Base-by-base conservation (phyloP, 2,329 filamentous ascomycete genomes). In the Bipolaris bicolor region DNA sequence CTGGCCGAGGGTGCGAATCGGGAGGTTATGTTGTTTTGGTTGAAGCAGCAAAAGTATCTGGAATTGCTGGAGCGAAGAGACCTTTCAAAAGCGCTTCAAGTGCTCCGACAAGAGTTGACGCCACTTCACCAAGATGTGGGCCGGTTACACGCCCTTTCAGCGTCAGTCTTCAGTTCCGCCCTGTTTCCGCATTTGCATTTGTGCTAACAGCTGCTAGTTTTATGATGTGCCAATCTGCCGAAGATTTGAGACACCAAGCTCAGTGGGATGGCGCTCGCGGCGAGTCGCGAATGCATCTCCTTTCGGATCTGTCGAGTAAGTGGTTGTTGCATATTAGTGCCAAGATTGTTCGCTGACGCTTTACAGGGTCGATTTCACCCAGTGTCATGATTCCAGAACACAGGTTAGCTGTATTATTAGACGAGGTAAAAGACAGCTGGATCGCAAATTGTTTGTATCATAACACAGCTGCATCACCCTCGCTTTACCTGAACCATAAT, bases 381-480 rank as follows among this genome's bases (percentile, higher is more conserved):
- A 95, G 92, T 3, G 91, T 97, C 43, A 98, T 99, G 93, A 90
- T 99, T 52, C 95, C 95, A 1, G 91, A 97, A 71, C 91, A 95
- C 74, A 88, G 95, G 6, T 82, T 99, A 43, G 91, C 92, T 1
- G 84, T 88, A 33, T 81, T 99, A 15, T 80, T 99, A 50, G 84
- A 93, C 55, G 88, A 96, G 64, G 88, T 97, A 36, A 97, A 97
- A 73, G 84, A 89, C 60, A 86, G 84, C 61, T 94, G 97, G 78
- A 90, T 97, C 57, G 85, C 88, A 49, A 86, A 85, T 29, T 99
- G 95, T 73, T 79, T 93, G 37, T 98, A 93, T 76, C 95, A 99
- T 78, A 97, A 96, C 51, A 92, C 88, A 3, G 83, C 87, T 1
- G 78, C 82, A 3, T 85, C 91, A 1, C 92, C 92, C 1, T 97